Evolutionary conservation across 306 rosid genomes (phyloP), one percentile per base, ranked within the genome.

Genomic region (Fragaria iinumae): DNA sequence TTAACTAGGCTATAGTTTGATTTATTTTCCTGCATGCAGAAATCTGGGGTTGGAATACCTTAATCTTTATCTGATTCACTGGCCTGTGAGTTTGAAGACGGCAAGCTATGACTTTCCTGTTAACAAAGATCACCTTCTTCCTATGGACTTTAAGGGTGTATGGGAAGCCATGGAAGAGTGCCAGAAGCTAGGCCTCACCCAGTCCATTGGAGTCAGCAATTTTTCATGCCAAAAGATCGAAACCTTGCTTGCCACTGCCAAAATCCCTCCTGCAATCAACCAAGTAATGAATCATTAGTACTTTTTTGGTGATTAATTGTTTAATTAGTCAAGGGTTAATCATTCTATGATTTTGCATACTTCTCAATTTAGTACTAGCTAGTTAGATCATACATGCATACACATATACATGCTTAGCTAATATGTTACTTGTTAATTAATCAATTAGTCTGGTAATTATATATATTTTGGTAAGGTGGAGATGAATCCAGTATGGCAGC

Each of bases 121-220:
- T 27, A 82, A 80, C 3, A 80, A 75, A 53, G 79, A 88, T 25
- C 82, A 87, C 10, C 27, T 80, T 62, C 80, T 87, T 6, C 83
- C 84, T 4, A 80, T 88, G 72, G 94, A 88, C 80, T 32, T 89
- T 16, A 71, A 89, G 60, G 83, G 85, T 13, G 92, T 89, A 21
- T 91, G 97, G 97, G 81, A 56, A 47, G 82, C 81, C 20, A 82
- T 91, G 94, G 94, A 91, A 47, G 89, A 86, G 52, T 83, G 89
- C 73, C 83, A 88, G 49, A 89, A 66, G 43, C 87, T 86, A 23
- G 94, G 93, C 39, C 93, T 89, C 84, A 78, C 94, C 41, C 89
- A 87, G 80, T 90, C 89, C 69, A 86, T 88, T 41, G 94, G 95
- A 20, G 93, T 84, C 29, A 82, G 92, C 80, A 91, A 91, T 81